phyloP scores from a whole-genome alignment of 163 green algal genomes.

The Volvox carteri region DNA sequence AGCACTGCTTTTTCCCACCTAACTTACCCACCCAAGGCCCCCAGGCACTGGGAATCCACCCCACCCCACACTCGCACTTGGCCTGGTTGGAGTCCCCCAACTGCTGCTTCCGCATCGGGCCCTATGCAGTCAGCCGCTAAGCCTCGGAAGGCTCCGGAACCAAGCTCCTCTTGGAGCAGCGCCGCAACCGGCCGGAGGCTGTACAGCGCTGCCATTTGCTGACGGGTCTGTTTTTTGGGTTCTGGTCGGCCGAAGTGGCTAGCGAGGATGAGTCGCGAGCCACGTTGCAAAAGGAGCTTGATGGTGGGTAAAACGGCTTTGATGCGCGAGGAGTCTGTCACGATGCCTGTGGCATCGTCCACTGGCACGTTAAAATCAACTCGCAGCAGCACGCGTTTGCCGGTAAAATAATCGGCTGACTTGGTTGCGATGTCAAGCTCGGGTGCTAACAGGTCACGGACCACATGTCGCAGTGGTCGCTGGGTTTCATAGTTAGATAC shows the following conservation, averaged over 20 bases:
- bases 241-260: constrained; percentile 72
- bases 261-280: constrained; percentile 58
- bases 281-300: constrained; percentile 51
- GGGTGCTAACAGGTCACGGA: background rate
- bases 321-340: constrained; percentile 64
- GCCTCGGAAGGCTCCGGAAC: constrained; percentile 52
- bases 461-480: constrained; percentile 15
- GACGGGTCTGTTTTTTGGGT: constrained; percentile 33
- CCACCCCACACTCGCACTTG: no score
- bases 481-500: no score
- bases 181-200: constrained; percentile 60
- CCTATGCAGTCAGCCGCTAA: constrained; percentile 69
- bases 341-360: background rate
- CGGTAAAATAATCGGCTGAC: no score
- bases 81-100: constrained; percentile 58
- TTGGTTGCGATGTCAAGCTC: constrained; percentile 6
- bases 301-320: constrained; percentile 65
- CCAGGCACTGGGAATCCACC: no score
- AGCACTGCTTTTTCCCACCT: no score
- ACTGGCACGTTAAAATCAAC: constrained; percentile 72
- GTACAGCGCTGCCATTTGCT: constrained; percentile 47
- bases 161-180: constrained; percentile 50
- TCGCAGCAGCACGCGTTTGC: constrained; percentile 63
- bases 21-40: no score
- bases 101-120: constrained; percentile 34